Evolutionary conservation across 768 basidiomycete species (phyloP), one percentile per base, ranked within the genome.

Genomic region (Pisolithus orientalis): DNA sequence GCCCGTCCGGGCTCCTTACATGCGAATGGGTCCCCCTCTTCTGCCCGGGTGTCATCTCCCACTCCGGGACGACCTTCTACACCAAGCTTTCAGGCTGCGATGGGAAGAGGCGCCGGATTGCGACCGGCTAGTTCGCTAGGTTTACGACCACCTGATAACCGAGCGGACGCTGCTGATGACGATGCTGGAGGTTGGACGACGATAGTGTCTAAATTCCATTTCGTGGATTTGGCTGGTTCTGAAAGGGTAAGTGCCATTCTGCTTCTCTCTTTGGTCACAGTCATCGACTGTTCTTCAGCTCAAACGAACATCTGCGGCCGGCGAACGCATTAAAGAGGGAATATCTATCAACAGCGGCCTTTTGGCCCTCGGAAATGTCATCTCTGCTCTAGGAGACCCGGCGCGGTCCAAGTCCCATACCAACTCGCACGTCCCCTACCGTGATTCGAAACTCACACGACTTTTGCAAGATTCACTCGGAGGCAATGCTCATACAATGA

Each of bases 311-410:
- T 90, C 94, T 1, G 96, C 95, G 5, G 86, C 85, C 8, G 96
- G 96, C 5, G 95, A 97, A 57, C 87, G 95, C 51, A 91, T 95
- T 69, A 98, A 93, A 68, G 96, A 97, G 72, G 95, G 95, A n/a
- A 96, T 96, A 50, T 93, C 92, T 28, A 98, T 98, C 74, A 99
- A 99, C 74, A 89, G 90, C 55, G 96, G 96, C 54, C 82, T 99
- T 32, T 79, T 94, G 34, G 95, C 96, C 16, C 80, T 99, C 21
- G 96, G 96, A 44, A 99, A 99, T 68, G 96, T 99, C 62, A 98
- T 99, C 53, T 97, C 95, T 55, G 93, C 94, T 0, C 84, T 98
- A 17, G 95, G 92, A 6, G 95, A 98, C 70, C 95, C 95, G 29
- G 77, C 88, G 39, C 83, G 90, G 49, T 84, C 87, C 37, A 90